Evolutionary conservation across 495 filamentous ascomycete genomes (phyloP).

Genomic region (Stereocaulon alpinum): DNA sequence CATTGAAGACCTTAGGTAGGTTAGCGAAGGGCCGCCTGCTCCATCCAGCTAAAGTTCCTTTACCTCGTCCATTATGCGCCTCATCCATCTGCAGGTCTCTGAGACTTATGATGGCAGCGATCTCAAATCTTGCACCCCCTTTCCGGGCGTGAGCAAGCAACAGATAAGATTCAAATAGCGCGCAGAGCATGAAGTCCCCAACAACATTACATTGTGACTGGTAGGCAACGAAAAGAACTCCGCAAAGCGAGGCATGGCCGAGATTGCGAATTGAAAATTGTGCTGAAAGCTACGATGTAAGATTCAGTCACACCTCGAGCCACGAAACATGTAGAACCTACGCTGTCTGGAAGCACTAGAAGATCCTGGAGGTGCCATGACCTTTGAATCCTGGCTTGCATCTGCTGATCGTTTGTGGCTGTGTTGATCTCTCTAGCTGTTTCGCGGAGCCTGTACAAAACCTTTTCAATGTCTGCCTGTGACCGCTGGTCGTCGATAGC

Average conservation of each 20-base stretch:
- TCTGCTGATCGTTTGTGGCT: conserved; percentile 49
- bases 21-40: conserved; percentile 15
- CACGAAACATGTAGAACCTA: conserved; percentile 29
- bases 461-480: conserved; percentile 65
- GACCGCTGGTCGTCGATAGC: conserved; percentile 73
- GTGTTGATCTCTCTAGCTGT: conserved; percentile 66
- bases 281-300: conserved; percentile 25
- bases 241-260: conserved; percentile 76
- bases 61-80: conserved; percentile 75
- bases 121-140: conserved; percentile 51
- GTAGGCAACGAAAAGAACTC: conserved; percentile 78
- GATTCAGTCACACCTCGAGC: background rate
- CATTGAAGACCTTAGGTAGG: conserved; percentile 61
- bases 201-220: conserved; percentile 52
- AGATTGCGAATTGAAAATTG: conserved; percentile 56
- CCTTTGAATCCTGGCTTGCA: conserved; percentile 49
- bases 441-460: conserved; percentile 60
- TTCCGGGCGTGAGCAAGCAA: conserved; percentile 61
- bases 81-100: conserved; percentile 63
- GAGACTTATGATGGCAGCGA: conserved; percentile 65
- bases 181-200: conserved; percentile 77
- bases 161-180: conserved; percentile 75
- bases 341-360: conserved; percentile 60
- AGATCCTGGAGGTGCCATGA: conserved; percentile 73
- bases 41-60: conserved; percentile 7